A percentile compares a stretch with the other conserved stretches of the same genome.
Conservation (phyloP, 257 asterid species). For the Fraxinus pennsylvanica region DNA sequence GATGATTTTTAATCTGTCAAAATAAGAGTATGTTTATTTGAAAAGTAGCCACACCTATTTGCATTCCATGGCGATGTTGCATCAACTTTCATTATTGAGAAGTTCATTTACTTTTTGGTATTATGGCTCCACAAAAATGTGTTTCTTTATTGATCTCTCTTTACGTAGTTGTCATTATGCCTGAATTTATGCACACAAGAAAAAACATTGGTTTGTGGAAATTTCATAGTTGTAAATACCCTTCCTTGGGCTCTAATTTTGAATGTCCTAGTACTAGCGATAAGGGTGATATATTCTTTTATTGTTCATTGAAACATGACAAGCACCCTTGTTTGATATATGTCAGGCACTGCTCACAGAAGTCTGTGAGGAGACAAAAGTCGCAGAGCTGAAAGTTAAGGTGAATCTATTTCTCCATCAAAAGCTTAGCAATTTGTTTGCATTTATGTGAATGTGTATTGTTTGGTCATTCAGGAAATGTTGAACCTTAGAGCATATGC, state of each 20-base stretch:
- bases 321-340: not conserved
- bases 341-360: conserved; percentile 63
- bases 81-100: conserved; percentile 17
- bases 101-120: not conserved
- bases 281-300: not conserved
- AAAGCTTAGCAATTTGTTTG: conserved; percentile 3
- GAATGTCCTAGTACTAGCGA: conserved; percentile 2
- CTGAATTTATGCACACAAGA: conserved; percentile 14
- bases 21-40: not conserved
- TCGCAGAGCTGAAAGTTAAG: conserved; percentile 83
- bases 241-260: conserved; percentile 14
- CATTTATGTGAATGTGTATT: not conserved
- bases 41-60: not conserved
- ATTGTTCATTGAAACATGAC: conserved; percentile 25
- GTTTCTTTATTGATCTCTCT: conserved; percentile 13
- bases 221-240: conserved; percentile 16
- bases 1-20: conserved; percentile 7
- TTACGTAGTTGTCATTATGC: conserved; percentile 12
- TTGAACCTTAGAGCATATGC: conserved; percentile 3
- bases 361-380: conserved; percentile 76
- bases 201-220: conserved; percentile 5
- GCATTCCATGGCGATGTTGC: conserved; percentile 8
- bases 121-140: conserved; percentile 20
- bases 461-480: conserved; percentile 8
- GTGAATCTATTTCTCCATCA: conserved; percentile 32